A percentile compares a stretch with the other conserved stretches of the same genome.
These are phyloP conservation scores for Dalechampia spathulata DNA, from an alignment of 441 rosid species.

Conservation along the genomic window DNA sequence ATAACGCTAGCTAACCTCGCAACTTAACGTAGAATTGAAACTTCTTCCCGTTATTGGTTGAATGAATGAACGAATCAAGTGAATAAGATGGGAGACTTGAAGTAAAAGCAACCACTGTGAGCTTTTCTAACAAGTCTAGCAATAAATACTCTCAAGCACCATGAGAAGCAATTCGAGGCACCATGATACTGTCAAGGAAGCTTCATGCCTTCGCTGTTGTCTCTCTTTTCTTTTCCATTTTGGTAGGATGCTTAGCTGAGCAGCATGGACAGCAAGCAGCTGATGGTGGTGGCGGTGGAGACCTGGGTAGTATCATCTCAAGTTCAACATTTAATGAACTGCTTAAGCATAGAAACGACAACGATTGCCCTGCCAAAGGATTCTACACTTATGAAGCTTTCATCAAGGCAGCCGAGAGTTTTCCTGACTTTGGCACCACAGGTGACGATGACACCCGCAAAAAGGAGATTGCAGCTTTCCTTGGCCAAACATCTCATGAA, in stretches of 20 bases:
- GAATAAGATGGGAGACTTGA: too few relatives aligned
- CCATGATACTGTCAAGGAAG: too few relatives aligned
- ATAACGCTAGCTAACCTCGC: too few relatives aligned
- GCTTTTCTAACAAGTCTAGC: too few relatives aligned
- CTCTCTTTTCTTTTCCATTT: slow-evolving; percentile 10
- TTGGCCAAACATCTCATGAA: slow-evolving; percentile 60
- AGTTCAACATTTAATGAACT: slow-evolving; percentile 31
- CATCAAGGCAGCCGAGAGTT: slow-evolving; percentile 37
- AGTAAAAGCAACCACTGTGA: too few relatives aligned
- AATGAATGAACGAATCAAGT: too few relatives aligned
- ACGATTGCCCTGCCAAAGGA: slow-evolving; percentile 32
- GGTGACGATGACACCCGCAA: slow-evolving; percentile 32
- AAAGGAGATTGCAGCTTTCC: slow-evolving; percentile 59
- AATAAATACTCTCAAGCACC: too few relatives aligned
- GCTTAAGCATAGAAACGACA: slow-evolving; percentile 41
- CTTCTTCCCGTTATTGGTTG: too few relatives aligned
- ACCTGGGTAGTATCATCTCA: slow-evolving; percentile 24
- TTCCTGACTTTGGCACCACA: slow-evolving; percentile 38
- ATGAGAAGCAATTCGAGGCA: too few relatives aligned
- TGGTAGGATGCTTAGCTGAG: slow-evolving; percentile 24
- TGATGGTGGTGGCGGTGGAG: slow-evolving; percentile 28
- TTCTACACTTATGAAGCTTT: slow-evolving; percentile 58
- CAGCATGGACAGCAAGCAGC: slow-evolving; percentile 53
- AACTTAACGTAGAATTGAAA: too few relatives aligned
- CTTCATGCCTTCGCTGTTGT: too few relatives aligned